A percentile compares a stretch with the other conserved stretches of the same genome.
Evolutionary conservation across 164 flowering plant species (phyloP).

Genomic region (Santalum album): DNA sequence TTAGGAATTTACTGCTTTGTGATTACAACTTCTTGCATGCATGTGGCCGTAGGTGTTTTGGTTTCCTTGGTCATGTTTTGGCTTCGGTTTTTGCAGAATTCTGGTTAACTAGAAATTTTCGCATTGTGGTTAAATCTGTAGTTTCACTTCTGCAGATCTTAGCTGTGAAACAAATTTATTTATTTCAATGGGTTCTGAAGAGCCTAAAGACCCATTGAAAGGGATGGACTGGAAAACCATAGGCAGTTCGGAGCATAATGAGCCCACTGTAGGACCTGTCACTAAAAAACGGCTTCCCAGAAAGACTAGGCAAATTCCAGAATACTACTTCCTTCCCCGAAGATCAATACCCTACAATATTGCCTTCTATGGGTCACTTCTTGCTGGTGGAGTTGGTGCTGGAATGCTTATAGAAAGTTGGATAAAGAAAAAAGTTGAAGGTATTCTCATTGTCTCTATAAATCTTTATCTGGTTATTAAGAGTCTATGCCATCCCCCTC

Average conservation of each 20-base stretch:
- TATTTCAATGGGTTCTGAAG: constrained; percentile 33
- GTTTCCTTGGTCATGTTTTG: no score
- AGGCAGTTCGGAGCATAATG: constrained; percentile 20
- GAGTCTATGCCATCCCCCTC: no score
- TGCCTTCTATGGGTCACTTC: constrained; percentile 59
- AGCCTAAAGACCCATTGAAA: constrained; percentile 42
- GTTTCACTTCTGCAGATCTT: background rate
- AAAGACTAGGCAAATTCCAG: constrained; percentile 71
- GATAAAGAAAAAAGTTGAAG: constrained; percentile 72
- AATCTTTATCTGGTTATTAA: background rate
- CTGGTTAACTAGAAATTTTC: no score
- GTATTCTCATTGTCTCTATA: constrained; percentile 17
- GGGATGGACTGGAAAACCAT: constrained; percentile 57
- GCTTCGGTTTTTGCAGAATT: no score
- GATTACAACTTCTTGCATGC: no score
- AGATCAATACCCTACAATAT: no score
- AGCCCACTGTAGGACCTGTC: constrained; percentile 23
- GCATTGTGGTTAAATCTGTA: no score
- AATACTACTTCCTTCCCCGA: no score
- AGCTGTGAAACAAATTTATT: background rate
- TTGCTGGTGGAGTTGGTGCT: constrained; percentile 78
- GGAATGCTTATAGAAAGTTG: constrained; percentile 78
- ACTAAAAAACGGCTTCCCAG: constrained; percentile 52
- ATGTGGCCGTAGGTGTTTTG: no score
- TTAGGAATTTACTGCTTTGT: no score